These are phyloP conservation scores for Acanthamoeba triangularis DNA, from an alignment of 208 protist species.

Conservation along the genomic window DNA sequence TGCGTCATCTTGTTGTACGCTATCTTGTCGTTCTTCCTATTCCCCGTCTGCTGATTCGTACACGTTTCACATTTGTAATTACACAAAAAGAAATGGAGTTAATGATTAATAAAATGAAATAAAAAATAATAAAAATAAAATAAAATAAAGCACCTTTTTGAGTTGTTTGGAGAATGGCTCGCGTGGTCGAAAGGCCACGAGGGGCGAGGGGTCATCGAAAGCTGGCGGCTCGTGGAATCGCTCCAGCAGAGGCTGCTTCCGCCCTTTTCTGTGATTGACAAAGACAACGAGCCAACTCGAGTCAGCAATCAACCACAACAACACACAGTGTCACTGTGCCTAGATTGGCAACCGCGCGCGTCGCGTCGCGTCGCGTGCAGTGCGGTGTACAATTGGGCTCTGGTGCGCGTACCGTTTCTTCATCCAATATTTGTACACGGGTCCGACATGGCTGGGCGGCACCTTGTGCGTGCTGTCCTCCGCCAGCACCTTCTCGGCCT, in stretches of 20 bases:
- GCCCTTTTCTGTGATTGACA: neutral
- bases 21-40: slow-evolving; percentile 52
- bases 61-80: too few relatives aligned
- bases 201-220: slow-evolving; percentile 35
- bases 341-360: too few relatives aligned
- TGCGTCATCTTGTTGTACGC: slow-evolving; percentile 28
- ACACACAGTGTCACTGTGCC: too few relatives aligned
- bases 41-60: neutral
- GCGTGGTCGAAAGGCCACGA: slow-evolving; percentile 60
- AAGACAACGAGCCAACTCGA: neutral
- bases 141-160: neutral
- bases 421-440: slow-evolving; percentile 69
- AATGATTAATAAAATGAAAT: neutral
- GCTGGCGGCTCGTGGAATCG: slow-evolving; percentile 43
- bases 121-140: neutral
- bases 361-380: neutral
- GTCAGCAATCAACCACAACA: too few relatives aligned
- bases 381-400: neutral
- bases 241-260: slow-evolving; percentile 12
- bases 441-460: neutral
- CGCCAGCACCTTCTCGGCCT: neutral
- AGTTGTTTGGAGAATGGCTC: neutral
- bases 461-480: neutral
- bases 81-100: neutral
- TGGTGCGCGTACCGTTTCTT: neutral